Conservation (phyloP, 1,139 yeast genomes). For the Taphrina wiesneri region DNA sequence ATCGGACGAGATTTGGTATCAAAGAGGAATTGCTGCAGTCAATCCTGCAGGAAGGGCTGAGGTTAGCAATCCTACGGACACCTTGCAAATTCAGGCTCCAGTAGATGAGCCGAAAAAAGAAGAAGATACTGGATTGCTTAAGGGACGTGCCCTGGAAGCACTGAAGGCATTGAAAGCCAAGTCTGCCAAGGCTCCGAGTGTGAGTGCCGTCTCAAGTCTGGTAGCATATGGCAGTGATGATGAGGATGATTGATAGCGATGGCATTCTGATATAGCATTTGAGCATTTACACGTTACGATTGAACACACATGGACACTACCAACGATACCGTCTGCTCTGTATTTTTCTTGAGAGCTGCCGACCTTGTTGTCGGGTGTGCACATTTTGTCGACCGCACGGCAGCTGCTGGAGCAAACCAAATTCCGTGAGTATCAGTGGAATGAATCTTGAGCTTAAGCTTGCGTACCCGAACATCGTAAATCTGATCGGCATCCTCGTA, state of each 20-base stretch:
- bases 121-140: not conserved
- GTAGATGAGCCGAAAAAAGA: not conserved
- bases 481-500: not conserved
- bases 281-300: not conserved
- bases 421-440: no score
- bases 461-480: no score
- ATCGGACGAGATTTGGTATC: slow-evolving; percentile 39
- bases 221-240: slow-evolving; percentile 30
- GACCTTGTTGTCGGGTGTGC: not conserved
- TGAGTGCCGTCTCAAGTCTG: not conserved
- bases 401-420: no score
- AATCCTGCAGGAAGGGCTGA: slow-evolving; percentile 34
- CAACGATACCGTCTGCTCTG: no score
- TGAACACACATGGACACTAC: not conserved
- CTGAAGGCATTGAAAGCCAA: slow-evolving; percentile 6
- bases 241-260: slow-evolving; percentile 6
- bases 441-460: no score
- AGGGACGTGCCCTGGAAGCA: slow-evolving; percentile 26
- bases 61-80: not conserved
- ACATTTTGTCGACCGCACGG: not conserved
- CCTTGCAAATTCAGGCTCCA: not conserved
- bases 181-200: not conserved
- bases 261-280: not conserved
- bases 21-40: slow-evolving; percentile 37
- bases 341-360: no score